Evolutionary conservation across 2,329 filamentous ascomycete genomes (phyloP), one percentile per base, ranked within the genome.

Genomic region (Plenodomus biglobosus): DNA sequence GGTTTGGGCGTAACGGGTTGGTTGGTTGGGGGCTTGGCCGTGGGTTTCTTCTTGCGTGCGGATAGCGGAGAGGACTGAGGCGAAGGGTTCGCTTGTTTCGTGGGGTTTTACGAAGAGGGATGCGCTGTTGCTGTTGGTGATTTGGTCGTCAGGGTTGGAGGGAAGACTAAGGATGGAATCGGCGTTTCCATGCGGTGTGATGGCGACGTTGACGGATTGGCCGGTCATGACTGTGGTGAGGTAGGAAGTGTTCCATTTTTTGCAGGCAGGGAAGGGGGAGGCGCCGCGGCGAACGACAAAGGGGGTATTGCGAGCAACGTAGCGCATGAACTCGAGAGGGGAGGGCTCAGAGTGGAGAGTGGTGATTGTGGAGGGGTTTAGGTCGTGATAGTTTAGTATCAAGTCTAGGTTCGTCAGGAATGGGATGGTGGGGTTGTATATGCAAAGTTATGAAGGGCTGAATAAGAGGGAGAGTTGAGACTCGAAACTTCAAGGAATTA

Each of bases 301-400:
- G 0, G 89, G 89, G 1, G 83, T 80, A 65, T 92, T 94, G 30
- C 76, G 79, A 15, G 86, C 80, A 17, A 92, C 87, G 69, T 84
- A 86, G 61, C 87, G 82, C 84, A 91, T 87, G 66, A 92, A 92
- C 64, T 92, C 86, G 5, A 94, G 79, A 0, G 89, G 81, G 21
- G 85, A 88, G 3, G 89, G 89, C 40, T 86, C 82, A 36, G 81
- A 76, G 13, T 75, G 37, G 2, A 91, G 77, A 58, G 85, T 83
- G 38, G 87, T 80, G 47, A 91, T 76, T 15, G 63, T 59, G 18
- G 74, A 67, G 46, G 78, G 70, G 64, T 92, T 92, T 45, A 92
- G 80, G 57, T 90, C 87, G 62, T 87, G 82, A 71, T 88, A 92
- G n/a, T 78, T 82, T 10, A 75, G 78, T 54, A 92, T 80, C 18